Conservation (phyloP, 805 yeast genomes). For the Candida easanensis region DNA sequence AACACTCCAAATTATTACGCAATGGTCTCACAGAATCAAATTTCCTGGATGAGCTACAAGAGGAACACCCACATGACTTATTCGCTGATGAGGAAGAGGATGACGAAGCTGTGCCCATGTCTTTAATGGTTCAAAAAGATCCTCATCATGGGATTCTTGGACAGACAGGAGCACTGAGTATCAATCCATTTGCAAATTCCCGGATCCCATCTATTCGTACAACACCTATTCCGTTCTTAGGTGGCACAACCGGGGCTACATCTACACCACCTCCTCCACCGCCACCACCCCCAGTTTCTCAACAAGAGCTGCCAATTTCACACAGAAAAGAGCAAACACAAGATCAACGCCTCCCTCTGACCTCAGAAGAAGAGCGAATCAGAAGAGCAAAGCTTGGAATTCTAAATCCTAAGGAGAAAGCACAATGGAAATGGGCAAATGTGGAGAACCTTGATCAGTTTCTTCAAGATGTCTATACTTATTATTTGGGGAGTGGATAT, state of each 20-base stretch:
- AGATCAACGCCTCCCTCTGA: slow-evolving; percentile 2
- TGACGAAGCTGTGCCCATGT: slow-evolving; percentile 19
- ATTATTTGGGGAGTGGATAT: slow-evolving; percentile 83
- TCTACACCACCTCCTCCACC: slow-evolving; percentile 4
- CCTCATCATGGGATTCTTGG: not conserved
- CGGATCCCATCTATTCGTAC: not conserved
- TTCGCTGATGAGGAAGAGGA: slow-evolving; percentile 16
- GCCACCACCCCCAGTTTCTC: not conserved
- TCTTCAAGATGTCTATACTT: slow-evolving; percentile 76
- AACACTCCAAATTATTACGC: slow-evolving; percentile 9
- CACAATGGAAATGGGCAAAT: slow-evolving; percentile 96
- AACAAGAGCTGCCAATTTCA: slow-evolving; percentile 10
- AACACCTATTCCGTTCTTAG: not conserved
- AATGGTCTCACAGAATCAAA: slow-evolving; percentile 13
- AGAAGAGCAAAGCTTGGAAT: slow-evolving; percentile 36
- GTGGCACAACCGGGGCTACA: not conserved
- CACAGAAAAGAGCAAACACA: slow-evolving; percentile 8
- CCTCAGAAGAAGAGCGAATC: slow-evolving; percentile 21
- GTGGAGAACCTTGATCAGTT: slow-evolving; percentile 88
- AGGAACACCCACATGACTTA: slow-evolving; percentile 18
- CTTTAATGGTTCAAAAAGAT: slow-evolving; percentile 20
- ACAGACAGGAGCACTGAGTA: not conserved
- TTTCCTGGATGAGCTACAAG: slow-evolving; percentile 8
- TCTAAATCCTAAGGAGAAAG: slow-evolving; percentile 66
- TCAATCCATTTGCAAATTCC: not conserved